Percentiles rank a stretch among this genome's conserved stretches.
Evolutionary conservation across 345 rosid species (phyloP).

Genomic region (Nephelium lappaceum): DNA sequence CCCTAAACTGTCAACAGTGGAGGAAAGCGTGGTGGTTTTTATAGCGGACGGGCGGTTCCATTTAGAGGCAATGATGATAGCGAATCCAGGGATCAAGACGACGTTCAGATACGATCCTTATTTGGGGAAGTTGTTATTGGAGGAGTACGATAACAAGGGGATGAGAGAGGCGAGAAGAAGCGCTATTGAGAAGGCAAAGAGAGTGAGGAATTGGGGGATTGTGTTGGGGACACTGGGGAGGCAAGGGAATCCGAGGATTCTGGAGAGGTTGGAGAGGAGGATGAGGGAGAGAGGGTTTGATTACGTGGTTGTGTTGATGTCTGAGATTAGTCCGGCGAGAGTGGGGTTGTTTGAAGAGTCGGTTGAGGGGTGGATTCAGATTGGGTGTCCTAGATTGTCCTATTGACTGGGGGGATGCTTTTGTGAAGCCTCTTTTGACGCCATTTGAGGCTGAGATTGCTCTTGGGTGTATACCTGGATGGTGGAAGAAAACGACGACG

Average conservation of each 20-base stretch:
- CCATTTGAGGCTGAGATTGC: constrained; percentile 94
- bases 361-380: constrained; percentile 94
- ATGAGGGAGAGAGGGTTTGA: constrained; percentile 69
- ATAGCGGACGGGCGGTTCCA: constrained; percentile 95
- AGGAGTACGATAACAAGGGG: constrained; percentile 92
- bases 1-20: constrained; percentile 48
- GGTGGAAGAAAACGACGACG: constrained; percentile 67
- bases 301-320: constrained; percentile 72
- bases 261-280: constrained; percentile 75
- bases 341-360: constrained; percentile 82
- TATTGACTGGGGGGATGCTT: constrained; percentile 97
- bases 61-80: constrained; percentile 91
- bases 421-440: constrained; percentile 74
- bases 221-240: constrained; percentile 94
- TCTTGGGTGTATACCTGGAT: constrained; percentile 64
- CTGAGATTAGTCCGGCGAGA: constrained; percentile 74
- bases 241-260: constrained; percentile 86
- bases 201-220: constrained; percentile 68
- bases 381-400: constrained; percentile 95
- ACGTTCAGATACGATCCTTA: constrained; percentile 87
- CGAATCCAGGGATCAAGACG: constrained; percentile 72
- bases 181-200: constrained; percentile 53
- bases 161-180: constrained; percentile 78
- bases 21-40: constrained; percentile 56
- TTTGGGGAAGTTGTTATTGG: constrained; percentile 71